A percentile compares a stretch with the other conserved stretches of the same genome.
These are phyloP conservation scores for Arthrobotrys entomopaga DNA, from an alignment of 2,329 filamentous ascomycete species.

Conservation along the genomic window DNA sequence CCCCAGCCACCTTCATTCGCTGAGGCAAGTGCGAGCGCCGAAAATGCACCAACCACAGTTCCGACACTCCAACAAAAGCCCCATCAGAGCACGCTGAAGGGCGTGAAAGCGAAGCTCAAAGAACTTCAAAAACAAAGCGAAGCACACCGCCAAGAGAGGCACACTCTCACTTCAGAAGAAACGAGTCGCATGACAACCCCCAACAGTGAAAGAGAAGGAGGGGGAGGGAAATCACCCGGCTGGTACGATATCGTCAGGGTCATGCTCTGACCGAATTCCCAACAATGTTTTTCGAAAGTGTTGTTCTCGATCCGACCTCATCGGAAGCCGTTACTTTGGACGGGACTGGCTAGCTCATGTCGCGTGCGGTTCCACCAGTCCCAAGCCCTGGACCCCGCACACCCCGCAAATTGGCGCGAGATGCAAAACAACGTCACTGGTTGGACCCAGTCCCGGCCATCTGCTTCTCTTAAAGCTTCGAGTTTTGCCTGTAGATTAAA, in stretches of 20 bases:
- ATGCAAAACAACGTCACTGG: conserved; percentile 25
- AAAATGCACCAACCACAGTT: background rate
- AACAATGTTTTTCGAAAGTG: conserved; percentile 3
- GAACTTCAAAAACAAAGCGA: conserved; percentile 7
- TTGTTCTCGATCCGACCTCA: conserved; percentile 36
- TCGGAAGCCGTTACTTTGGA: conserved; percentile 16
- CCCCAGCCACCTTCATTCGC: background rate
- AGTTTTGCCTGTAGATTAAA: background rate
- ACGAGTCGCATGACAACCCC: background rate
- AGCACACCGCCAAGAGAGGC: background rate
- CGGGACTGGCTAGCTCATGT: background rate
- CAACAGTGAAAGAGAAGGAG: background rate
- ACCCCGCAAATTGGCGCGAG: conserved; percentile 24
- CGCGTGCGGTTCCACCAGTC: conserved; percentile 1
- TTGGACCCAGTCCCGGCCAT: background rate
- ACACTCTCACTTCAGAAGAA: conserved; percentile 7
- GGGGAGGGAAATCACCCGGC: background rate
- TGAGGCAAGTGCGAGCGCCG: background rate
- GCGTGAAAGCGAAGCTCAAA: conserved; percentile 12
- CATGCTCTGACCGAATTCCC: background rate
- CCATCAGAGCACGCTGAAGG: background rate
- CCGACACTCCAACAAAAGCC: too few relatives aligned
- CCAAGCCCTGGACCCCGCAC: conserved; percentile 21
- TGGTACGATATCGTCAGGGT: conserved; percentile 7
- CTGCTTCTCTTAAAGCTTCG: background rate